A percentile compares a stretch with the other conserved stretches of the same genome.
These are phyloP conservation scores for Pterula multifida DNA, from an alignment of 1,284 basidiomycete species.

Conservation along the genomic window DNA sequence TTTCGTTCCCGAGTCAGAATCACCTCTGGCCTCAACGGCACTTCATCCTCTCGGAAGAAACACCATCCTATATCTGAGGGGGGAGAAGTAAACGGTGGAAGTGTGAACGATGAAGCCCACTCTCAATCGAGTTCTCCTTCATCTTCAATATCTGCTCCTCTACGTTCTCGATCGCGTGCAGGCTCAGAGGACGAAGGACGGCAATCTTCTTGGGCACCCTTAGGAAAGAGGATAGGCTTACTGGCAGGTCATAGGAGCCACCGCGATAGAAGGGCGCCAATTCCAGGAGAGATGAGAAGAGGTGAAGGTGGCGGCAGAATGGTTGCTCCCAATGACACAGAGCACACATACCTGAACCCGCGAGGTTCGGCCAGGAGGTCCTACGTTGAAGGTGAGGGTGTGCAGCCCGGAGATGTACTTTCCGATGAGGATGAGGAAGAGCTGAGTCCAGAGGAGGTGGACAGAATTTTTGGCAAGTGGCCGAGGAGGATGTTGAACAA, in stretches of 20 bases:
- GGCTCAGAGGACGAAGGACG: slow-evolving; percentile 8
- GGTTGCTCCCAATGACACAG: neutral
- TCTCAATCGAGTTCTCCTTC: slow-evolving; percentile 6
- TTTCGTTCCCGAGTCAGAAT: slow-evolving; percentile 11
- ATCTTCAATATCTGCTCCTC: slow-evolving; percentile 11
- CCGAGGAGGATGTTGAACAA: slow-evolving; percentile 52
- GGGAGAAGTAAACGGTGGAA: neutral
- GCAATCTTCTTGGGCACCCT: slow-evolving; percentile 9
- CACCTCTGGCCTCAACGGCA: slow-evolving; percentile 7
- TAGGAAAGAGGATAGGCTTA: slow-evolving; percentile 9
- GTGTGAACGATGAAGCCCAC: neutral
- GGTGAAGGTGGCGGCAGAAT: neutral
- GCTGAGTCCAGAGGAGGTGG: slow-evolving; percentile 26
- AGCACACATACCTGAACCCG: neutral
- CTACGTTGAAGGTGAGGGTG: slow-evolving; percentile 6
- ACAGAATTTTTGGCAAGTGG: slow-evolving; percentile 52
- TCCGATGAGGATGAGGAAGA: slow-evolving; percentile 17
- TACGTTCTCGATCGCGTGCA: slow-evolving; percentile 3
- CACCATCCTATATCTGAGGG: neutral
- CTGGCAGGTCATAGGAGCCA: slow-evolving; percentile 7
- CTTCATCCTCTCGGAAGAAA: neutral
- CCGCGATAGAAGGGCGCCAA: neutral
- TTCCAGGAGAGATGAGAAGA: neutral
- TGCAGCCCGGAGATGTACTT: neutral
- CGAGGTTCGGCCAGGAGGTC: slow-evolving; percentile 1